phyloP scores from a whole-genome alignment of 176 grass and related monocot species.

The Oryza rufipogon region DNA sequence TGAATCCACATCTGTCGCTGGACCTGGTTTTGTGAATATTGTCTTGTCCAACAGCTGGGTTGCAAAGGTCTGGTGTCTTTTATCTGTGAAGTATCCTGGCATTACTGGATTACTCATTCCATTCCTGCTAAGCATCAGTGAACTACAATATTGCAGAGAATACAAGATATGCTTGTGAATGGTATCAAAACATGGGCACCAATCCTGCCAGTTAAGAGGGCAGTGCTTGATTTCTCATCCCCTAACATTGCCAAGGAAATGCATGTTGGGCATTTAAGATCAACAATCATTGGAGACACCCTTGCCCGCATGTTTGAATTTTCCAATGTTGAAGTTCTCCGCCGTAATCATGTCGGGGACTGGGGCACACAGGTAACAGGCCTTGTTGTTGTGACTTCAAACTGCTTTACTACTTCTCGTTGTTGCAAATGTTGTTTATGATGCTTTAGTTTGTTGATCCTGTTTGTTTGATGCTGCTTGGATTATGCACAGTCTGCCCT shows the following conservation, averaged over 20 bases:
- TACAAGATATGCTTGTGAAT: constrained; percentile 86
- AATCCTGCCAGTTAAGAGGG: constrained; percentile 64
- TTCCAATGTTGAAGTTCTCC: constrained; percentile 83
- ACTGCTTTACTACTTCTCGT: constrained; percentile 1
- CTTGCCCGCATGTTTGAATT: constrained; percentile 95
- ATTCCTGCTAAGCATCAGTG: constrained; percentile 17
- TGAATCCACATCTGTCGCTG: constrained; percentile 86
- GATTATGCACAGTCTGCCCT: background rate
- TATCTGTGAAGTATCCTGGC: constrained; percentile 13
- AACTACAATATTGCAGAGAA: constrained; percentile 58
- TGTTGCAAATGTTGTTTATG: background rate
- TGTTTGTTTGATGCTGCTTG: background rate
- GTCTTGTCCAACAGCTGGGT: constrained; percentile 80
- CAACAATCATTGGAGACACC: constrained; percentile 94
- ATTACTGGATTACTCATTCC: constrained; percentile 2
- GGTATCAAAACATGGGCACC: constrained; percentile 89
- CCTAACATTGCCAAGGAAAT: constrained; percentile 99
- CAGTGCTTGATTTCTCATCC: constrained; percentile 90
- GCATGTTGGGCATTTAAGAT: constrained; percentile 95
- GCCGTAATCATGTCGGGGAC: constrained; percentile 96
- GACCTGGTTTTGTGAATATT: constrained; percentile 99
- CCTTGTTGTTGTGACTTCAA: background rate
- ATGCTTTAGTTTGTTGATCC: background rate
- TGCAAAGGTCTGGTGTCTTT: constrained; percentile 65
- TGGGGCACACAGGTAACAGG: constrained; percentile 93